Evolutionary conservation across 2,329 filamentous ascomycete genomes (phyloP).

Genomic region (Stagonosporopsis rhizophila): DNA sequence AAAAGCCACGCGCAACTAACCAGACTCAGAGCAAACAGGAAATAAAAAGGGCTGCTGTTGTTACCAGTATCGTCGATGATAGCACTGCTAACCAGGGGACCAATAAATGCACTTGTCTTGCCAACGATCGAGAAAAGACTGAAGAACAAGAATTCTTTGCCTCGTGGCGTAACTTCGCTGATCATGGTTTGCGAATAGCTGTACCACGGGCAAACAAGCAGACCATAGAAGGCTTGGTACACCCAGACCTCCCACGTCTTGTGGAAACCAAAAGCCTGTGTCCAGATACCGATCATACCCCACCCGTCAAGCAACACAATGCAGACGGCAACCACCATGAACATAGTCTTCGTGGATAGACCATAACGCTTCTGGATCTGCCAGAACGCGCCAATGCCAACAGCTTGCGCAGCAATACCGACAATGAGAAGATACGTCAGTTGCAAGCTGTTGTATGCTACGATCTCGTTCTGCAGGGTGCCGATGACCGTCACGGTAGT

Average conservation of each 20-base stretch:
- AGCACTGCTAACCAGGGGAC: slow-evolving; percentile 71
- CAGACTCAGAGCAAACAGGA: slow-evolving; percentile 53
- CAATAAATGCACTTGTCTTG: slow-evolving; percentile 73
- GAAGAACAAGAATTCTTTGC: slow-evolving; percentile 76
- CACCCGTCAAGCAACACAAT: slow-evolving; percentile 68
- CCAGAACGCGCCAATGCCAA: slow-evolving; percentile 70
- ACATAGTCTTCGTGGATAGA: slow-evolving; percentile 72
- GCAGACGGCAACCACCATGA: slow-evolving; percentile 67
- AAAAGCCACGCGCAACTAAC: slow-evolving; percentile 30
- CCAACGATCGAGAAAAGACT: slow-evolving; percentile 72
- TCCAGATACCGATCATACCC: slow-evolving; percentile 68
- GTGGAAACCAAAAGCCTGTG: slow-evolving; percentile 61
- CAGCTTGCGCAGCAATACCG: slow-evolving; percentile 67
- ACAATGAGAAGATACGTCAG: slow-evolving; percentile 72
- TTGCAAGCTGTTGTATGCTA: slow-evolving; percentile 69
- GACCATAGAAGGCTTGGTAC: slow-evolving; percentile 64
- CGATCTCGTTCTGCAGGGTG: slow-evolving; percentile 70
- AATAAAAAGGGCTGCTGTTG: slow-evolving; percentile 70
- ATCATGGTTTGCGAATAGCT: slow-evolving; percentile 76
- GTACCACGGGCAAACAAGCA: slow-evolving; percentile 74
- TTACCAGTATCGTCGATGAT: slow-evolving; percentile 70
- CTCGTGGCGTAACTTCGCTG: slow-evolving; percentile 70
- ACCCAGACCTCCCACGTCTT: slow-evolving; percentile 62
- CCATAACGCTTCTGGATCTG: slow-evolving; percentile 65
- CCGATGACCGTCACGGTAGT: slow-evolving; percentile 73